Base-by-base conservation (phyloP, 2,329 filamentous ascomycete species). In the Fusarium sp. region DNA sequence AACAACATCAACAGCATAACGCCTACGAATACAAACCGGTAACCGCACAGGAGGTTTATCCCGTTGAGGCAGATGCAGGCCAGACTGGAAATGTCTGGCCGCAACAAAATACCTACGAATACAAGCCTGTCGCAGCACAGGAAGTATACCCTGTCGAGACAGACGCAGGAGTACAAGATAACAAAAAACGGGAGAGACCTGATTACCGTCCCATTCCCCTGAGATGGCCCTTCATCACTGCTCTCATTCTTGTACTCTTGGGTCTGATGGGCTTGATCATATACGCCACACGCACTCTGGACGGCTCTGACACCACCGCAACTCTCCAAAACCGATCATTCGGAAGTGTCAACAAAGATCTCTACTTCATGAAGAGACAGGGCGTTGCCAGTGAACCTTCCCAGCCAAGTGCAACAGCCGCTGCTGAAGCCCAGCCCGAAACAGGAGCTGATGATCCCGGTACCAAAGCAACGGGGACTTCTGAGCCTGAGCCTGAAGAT, bases 201-300 rank as follows among this genome's bases (percentile, higher is more conserved):
- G 66, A 69, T 21, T 69, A 69, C n/a, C 62, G 66, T 15, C 66
- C 66, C 34, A 67, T 69, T 15, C 62, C 66, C 7, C 24, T 69
- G 21, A 45, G 62, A 53, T 69, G 66, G 66, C 57, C 58, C 0
- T 69, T 69, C 6, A 69, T 69, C 32, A 54, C 42, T 21, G 44
- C 48, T 3, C 21, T 66, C 23, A 56, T 69, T 0, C 30, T 69
- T 20, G 45, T 59, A 10, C 40, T 69, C 11, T 6, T 62, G n/a
- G 50, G 38, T 11, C 38, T 69, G 6, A 40, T 67, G 43, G 66
- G 66, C 1, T 14, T 52, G 20, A 55, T 56, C 14, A 38, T 63
- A 17, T 69, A 69, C 7, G 62, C 57, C 9, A 38, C 52, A 11
- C 57, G 50, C 7, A 51, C 62, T 1, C n/a, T 67, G 7, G 46